Percentiles rank a stretch among this genome's conserved stretches.
phyloP scores from a whole-genome alignment of 1,284 basidiomycete genomes.

The Ustilago hordei region DNA sequence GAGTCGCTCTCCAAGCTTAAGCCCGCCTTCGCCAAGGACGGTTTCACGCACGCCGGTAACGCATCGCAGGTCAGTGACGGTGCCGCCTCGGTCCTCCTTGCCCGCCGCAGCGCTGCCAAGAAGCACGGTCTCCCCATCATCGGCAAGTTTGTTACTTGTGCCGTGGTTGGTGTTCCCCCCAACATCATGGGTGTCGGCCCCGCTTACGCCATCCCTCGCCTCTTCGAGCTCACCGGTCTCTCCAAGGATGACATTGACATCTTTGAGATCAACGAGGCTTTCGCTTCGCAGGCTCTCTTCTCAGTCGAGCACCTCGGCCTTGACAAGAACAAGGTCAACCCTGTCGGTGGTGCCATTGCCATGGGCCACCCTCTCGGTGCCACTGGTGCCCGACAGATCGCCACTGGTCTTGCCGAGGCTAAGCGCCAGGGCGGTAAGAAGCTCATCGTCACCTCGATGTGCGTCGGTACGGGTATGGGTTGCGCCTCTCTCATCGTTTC shows the following conservation, averaged over 20 bases:
- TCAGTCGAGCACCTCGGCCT: constrained; percentile 74
- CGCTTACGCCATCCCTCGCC: constrained; percentile 67
- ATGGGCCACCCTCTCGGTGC: constrained; percentile 70
- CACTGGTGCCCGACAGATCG: constrained; percentile 85
- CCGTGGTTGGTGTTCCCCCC: constrained; percentile 75
- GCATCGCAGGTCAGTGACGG: constrained; percentile 97
- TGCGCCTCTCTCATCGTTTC: constrained; percentile 85
- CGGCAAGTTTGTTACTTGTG: constrained; percentile 87
- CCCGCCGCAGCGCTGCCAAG: constrained; percentile 86
- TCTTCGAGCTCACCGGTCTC: constrained; percentile 63
- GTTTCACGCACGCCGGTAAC: constrained; percentile 90
- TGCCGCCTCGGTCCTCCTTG: constrained; percentile 91
- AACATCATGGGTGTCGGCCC: constrained; percentile 70
- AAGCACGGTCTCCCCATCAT: constrained; percentile 89
- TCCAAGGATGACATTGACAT: constrained; percentile 65
- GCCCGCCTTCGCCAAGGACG: constrained; percentile 88
- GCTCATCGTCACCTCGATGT: constrained; percentile 80
- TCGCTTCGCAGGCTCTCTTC: constrained; percentile 71
- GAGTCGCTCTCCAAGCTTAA: constrained; percentile 90
- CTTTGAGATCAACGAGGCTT: constrained; percentile 70
- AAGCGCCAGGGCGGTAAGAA: constrained; percentile 76
- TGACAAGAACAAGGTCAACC: constrained; percentile 72
- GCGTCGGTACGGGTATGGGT: constrained; percentile 86
- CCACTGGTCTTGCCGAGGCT: constrained; percentile 84
- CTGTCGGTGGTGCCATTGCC: constrained; percentile 72